Evolutionary conservation across 148 eudicot species (phyloP), one percentile per base, ranked within the genome.

Genomic region (Dianthus caryophyllus): DNA sequence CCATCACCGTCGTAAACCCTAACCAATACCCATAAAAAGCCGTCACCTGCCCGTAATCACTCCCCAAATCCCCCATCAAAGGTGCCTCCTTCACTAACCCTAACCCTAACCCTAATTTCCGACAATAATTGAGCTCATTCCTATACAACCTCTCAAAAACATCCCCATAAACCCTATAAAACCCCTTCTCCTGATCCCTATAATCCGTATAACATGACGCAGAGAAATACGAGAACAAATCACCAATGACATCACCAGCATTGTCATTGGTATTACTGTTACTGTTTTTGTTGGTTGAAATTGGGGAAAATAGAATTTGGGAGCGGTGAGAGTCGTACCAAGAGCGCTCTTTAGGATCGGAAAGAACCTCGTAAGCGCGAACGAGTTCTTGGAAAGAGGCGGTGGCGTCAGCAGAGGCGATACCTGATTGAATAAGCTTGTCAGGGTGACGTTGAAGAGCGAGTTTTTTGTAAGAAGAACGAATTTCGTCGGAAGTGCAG

Each of bases 401-500:
- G 2, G 97, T 94, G 78, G 97, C 97, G 7, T 83, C 96, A 31
- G 75, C 70, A 6, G 84, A 62, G 25, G 98, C 48, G 55, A 84
- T 26, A 48, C 99, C 99, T 66, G 97, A 86, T 54, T 77, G 79
- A 31, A 84, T 69, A 25, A 94, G 96, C 85, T 94, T 94, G 70
- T 94, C 99, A 0, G 97, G 99, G 84, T 94, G 99, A 66, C 99
- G 97, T 65, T 88, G 97, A 20, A 94, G 87, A 5, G 99, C 99
- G 54, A 88, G 96, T 53, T 85, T 85, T 50, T 61, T 80, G 87
- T 94, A 94, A 21, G 97, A 84, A 1, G 93, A 79, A 0, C 99
- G 88, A 71, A 94, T 88, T 70, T 94, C 93, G 68, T 94, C 99
- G 48, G 69, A 73, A 18, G 90, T 72, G 78, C 90, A 90, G 58